Base-by-base conservation (phyloP, 805 yeast species). In the Blastobotrys muscicola region DNA sequence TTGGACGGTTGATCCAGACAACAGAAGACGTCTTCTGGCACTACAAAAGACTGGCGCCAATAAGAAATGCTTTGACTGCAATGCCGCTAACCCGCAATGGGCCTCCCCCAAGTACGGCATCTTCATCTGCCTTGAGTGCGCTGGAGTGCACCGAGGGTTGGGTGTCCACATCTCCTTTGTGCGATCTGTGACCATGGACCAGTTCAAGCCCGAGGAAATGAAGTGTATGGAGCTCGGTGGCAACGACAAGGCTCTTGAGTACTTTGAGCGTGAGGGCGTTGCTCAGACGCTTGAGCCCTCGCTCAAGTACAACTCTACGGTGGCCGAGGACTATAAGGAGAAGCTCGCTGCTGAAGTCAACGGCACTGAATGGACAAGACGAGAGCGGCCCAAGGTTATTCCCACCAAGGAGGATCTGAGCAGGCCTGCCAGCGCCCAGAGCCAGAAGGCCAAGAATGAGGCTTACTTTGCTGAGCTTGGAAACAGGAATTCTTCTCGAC, bases 101-200 rank as follows among this genome's bases (percentile, higher is more conserved):
- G 97, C 97, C 1, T 86, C 96, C 10, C 97, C 97, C 32, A 92
- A 92, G 64, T 87, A 90, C 66, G 98, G 98, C 47, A 84, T 92
- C 48, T 92, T 89, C 65, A 90, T 92, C 59, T 92, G 98, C 65
- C 74, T 92, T 34, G 99, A 92, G 61, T 92, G 98, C 69, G 98
- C 98, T 13, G 99, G 99, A 38, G 71, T 82, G 45, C 99, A 92
- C 63, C 63, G 72, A 63, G 94, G 97, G 9, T 70, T 92, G 39
- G 98, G 98, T 33, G 98, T 92, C 36, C 98, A 92, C 62, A 80
- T 92, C 45, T 89, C 97, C 35, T 92, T 92, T 68, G 97, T 92
- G 32, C 74, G 98, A 60, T 83, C 95, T 23, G 89, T 92, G 54
- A 92, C 97, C 6, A 92, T 92, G 98, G 98, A 92, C 65, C 97